Evolutionary conservation across 179 eudicot genomes (phyloP).

Genomic region (Sideroxylon spinosum): DNA sequence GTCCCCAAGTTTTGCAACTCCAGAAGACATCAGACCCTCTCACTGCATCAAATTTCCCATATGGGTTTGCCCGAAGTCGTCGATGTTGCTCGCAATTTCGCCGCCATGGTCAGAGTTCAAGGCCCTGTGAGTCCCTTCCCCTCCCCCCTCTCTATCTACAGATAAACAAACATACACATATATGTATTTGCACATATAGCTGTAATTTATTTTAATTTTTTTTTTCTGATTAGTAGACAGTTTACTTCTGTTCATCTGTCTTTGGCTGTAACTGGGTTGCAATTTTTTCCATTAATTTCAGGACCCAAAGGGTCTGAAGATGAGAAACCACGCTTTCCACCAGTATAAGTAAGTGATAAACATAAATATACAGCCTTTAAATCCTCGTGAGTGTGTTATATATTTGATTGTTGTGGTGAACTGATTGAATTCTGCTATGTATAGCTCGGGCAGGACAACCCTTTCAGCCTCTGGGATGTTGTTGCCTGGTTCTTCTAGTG

Average conservation of each 20-base stretch:
- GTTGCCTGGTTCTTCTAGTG: conserved; percentile 44
- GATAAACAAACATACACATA: neutral
- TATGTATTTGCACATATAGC: neutral
- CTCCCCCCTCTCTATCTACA: conserved; percentile 9
- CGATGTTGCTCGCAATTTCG: conserved; percentile 62
- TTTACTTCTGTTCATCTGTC: neutral
- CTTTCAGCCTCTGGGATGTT: conserved; percentile 86
- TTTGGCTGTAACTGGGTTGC: neutral
- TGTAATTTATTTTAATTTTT: too few species aligned
- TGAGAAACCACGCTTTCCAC: conserved; percentile 89
- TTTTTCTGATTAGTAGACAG: neutral
- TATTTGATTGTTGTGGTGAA: neutral
- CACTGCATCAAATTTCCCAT: neutral
- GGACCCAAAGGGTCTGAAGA: conserved; percentile 96
- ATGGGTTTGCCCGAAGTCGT: conserved; percentile 78
- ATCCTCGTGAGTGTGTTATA: neutral
- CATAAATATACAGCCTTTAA: conserved; percentile 16
- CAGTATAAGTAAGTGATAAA: conserved; percentile 52
- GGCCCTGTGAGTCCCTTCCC: conserved; percentile 60
- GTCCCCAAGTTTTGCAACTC: neutral
- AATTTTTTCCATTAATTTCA: conserved; percentile 26
- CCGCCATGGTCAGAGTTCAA: conserved; percentile 69
- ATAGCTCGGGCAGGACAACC: conserved; percentile 75
- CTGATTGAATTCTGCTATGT: conserved; percentile 4
- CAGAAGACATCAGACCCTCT: neutral